Percentiles rank a stretch among this genome's conserved stretches.
Evolutionary conservation across 441 rosid genomes (phyloP).

Genomic region (Aquilaria agallochum): DNA sequence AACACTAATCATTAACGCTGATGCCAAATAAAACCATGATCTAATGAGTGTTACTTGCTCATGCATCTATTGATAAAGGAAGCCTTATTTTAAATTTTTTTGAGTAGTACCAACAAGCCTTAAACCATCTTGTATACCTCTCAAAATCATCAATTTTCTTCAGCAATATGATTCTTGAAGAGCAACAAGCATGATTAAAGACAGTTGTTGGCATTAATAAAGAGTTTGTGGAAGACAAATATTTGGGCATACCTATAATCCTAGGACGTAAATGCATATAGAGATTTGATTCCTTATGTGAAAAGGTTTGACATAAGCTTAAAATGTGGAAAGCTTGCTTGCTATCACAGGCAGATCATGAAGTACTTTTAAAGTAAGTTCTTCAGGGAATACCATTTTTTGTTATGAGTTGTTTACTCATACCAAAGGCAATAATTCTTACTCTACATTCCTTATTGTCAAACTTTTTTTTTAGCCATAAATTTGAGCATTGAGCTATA

Average conservation of each 20-base stretch:
- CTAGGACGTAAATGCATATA: neutral
- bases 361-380: no score
- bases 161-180: neutral
- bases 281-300: neutral
- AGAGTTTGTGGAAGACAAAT: neutral
- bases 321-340: neutral
- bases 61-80: no score
- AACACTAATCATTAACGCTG: no score
- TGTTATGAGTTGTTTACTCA: neutral
- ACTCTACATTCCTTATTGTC: neutral
- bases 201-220: neutral
- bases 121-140: neutral
- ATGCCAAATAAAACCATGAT: no score
- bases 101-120: neutral
- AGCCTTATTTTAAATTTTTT: no score
- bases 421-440: neutral
- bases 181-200: no score
- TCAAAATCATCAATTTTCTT: no score
- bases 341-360: neutral
- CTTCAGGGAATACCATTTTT: neutral
- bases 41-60: no score
- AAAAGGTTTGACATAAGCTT: neutral
- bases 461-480: no score
- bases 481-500: no score
- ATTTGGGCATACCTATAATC: neutral